phyloP scores from a whole-genome alignment of 1,284 basidiomycete genomes.

The Boletellus sp. region DNA sequence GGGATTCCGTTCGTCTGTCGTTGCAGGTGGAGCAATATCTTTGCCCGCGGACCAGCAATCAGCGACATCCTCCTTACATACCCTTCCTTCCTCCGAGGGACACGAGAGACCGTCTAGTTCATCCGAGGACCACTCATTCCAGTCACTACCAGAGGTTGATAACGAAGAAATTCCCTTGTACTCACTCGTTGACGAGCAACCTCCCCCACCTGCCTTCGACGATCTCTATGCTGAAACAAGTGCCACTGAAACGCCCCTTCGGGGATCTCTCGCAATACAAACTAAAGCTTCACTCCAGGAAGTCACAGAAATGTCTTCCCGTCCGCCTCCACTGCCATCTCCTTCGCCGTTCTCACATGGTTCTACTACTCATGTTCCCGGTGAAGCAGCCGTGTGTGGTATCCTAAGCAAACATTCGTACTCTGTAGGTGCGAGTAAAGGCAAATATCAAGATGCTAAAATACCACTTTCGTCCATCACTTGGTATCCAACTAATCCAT shows the following conservation, averaged over 20 bases:
- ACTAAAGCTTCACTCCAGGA: background rate
- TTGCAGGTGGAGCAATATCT: background rate
- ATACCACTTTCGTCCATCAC: background rate
- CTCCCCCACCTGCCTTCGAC: conserved; percentile 26
- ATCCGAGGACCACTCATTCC: background rate
- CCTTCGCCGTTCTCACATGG: background rate
- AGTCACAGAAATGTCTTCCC: background rate
- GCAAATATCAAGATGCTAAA: background rate
- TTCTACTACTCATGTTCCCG: background rate
- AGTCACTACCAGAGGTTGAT: conserved; percentile 2
- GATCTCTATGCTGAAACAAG: conserved; percentile 12
- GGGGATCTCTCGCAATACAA: background rate
- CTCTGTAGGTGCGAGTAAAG: background rate
- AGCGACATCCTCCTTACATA: background rate
- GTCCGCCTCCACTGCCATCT: background rate
- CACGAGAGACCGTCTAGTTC: background rate
- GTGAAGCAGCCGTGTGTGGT: background rate
- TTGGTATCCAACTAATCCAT: background rate
- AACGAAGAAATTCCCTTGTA: conserved; percentile 24
- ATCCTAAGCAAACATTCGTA: background rate
- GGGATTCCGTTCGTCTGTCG: background rate
- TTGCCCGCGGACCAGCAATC: conserved; percentile 2
- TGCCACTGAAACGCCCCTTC: background rate
- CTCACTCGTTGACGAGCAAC: conserved; percentile 23
- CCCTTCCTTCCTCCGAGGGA: conserved; percentile 10